These are phyloP conservation scores for Magnolia sinica DNA, from an alignment of 164 flowering plant species.

Conservation along the genomic window DNA sequence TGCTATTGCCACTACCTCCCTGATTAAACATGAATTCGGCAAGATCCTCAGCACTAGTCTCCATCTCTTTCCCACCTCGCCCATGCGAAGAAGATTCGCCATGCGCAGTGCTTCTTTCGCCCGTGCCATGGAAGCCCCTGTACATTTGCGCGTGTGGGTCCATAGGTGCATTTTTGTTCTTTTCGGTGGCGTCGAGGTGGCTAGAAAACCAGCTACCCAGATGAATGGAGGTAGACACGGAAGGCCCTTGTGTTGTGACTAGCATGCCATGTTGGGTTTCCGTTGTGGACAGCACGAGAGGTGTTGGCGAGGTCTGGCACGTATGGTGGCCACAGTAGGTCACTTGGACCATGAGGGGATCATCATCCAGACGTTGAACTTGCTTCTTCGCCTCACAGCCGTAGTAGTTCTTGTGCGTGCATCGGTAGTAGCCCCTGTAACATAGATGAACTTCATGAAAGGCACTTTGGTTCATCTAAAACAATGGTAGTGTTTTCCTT, in stretches of 20 bases:
- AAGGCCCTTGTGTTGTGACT: neutral
- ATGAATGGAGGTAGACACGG: neutral
- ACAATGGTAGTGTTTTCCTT: too few species aligned
- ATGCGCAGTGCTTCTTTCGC: neutral
- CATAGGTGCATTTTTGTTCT: neutral
- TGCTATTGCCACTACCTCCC: conserved; percentile 55
- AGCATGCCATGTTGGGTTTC: neutral
- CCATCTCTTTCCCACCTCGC: conserved; percentile 14
- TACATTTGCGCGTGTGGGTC: neutral
- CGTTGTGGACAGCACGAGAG: neutral
- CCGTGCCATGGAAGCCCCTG: neutral
- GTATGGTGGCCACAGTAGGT: conserved; percentile 16
- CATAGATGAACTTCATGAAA: too few species aligned
- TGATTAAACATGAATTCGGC: conserved; percentile 70
- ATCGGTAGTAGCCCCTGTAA: conserved; percentile 35
- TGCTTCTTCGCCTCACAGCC: conserved; percentile 85
- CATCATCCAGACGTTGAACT: conserved; percentile 68
- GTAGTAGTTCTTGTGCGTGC: conserved; percentile 76
- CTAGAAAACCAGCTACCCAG: neutral
- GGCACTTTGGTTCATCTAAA: too few species aligned
- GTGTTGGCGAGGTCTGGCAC: neutral
- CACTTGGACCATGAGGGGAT: conserved; percentile 56
- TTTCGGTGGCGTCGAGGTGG: neutral
- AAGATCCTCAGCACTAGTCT: conserved; percentile 32
- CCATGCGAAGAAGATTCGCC: conserved; percentile 5